Evolutionary conservation across 306 rosid species (phyloP), one percentile per base, ranked within the genome.

Genomic region (Phaseolus lunatus): DNA sequence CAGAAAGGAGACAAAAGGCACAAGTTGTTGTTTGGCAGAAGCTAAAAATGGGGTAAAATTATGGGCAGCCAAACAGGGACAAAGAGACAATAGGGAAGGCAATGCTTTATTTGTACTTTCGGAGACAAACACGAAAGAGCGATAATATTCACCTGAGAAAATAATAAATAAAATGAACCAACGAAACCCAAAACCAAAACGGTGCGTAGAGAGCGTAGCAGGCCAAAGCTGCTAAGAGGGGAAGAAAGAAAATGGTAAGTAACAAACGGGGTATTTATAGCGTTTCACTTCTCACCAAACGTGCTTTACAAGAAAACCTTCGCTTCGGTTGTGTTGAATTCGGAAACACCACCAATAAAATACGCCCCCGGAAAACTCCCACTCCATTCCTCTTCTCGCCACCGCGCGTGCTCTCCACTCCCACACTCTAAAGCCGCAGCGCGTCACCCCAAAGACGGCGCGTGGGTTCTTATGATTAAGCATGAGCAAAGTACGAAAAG

Each of bases 251-350:
- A 78, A 2, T 19, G 0, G 78, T 68, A 15, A 12, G 0, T 1
- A 53, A 79, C 49, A 70, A 1, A 6, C 7, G 29, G 3, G 59
- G 80, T 80, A 86, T 92, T 84, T 89, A 89, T 89, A 92, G 80
- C 73, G 70, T 72, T 79, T 83, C 31, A 84, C 73, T 5, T 2
- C 53, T 23, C 24, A 33, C 44, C 22, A 82, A 80, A 77, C 85
- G 87, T 84, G 86, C 68, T 69, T 59, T 45, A 19, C 56, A 65
- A 82, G 90, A 76, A 82, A 80, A 72, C 77, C 78, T 54, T 31
- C 71, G 82, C 80, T 84, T 63, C 58, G 84, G 82, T 84, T 63
- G 85, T 63, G 85, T 80, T 77, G 86, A 79, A 84, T 84, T 82
- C 9, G 84, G 85, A 84, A 79, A 49, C 78, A 74, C 37, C 54